Evolutionary conservation across 2,329 filamentous ascomycete species (phyloP), one percentile per base, ranked within the genome.

Genomic region (Penicillium palitans): DNA sequence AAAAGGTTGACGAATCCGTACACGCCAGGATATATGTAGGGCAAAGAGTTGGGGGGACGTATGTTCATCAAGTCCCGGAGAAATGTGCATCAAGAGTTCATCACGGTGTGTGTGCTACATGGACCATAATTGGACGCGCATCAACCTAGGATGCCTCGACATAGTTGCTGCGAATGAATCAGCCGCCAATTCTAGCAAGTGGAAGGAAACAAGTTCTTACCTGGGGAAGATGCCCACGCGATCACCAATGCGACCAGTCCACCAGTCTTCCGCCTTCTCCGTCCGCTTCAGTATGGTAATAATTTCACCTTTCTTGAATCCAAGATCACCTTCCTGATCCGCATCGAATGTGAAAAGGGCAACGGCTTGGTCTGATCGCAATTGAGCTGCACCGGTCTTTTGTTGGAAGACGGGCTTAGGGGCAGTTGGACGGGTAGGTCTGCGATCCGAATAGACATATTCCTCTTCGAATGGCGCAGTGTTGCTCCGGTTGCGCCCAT

Each of bases 281-380:
- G 93, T 98, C 76, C 90, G 90, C 81, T 99, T 97, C 57, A 96
- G 75, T 58, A 99, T 92, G 1, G 92, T 97, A 65, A 99, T 97
- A 57, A 98, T 77, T 31, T 99, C 95, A 21, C 95, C 95, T 82
- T 99, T 99, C 80, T 96, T 96, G 78, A 99, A 99, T 0, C 89
- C 91, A 57, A 98, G 75, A 73, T 99, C 93, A 5, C 93, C 93
- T 0, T 91, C 87, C 75, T 97, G 93, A 69, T 96, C 93, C 0
- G 92, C 88, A 62, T 98, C 93, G 72, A 99, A 99, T 2, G 90
- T 96, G 76, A 90, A 98, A 61, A 97, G 81, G 2, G 95, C 95
- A 21, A 97, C 82, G 0, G 92, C 95, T 76, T 98, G 91, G 66
- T 97, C 92, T 66, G 80, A 75, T 12, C 80, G 79, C 63, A 78